A percentile compares a stretch with the other conserved stretches of the same genome.
phyloP scores from a whole-genome alignment of 208 protist species.

The Plasmodiophora brassicae region DNA sequence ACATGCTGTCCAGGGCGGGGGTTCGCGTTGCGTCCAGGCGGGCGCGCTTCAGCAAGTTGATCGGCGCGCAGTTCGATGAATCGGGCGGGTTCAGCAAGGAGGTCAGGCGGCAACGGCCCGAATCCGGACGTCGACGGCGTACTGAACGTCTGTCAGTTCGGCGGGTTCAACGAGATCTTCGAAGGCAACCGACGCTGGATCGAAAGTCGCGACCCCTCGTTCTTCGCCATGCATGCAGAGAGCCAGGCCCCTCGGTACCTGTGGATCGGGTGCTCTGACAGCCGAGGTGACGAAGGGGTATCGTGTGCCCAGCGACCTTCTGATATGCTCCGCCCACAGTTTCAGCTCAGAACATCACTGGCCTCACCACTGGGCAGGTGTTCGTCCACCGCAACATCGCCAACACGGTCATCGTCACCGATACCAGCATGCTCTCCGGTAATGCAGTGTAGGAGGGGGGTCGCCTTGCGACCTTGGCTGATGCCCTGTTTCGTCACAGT shows the following conservation, averaged over 20 bases:
- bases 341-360: neutral
- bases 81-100: too few relatives aligned
- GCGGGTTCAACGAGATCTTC: conserved; percentile 1
- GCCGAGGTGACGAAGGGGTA: neutral
- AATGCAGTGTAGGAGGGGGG: too few relatives aligned
- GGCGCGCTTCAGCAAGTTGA: too few relatives aligned
- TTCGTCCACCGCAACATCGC: conserved; percentile 27
- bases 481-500: too few relatives aligned
- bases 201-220: neutral
- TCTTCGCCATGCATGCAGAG: neutral
- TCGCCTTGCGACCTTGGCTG: too few relatives aligned
- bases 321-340: neutral
- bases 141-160: too few relatives aligned
- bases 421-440: neutral
- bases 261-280: conserved; percentile 26
- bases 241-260: neutral
- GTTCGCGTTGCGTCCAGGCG: too few relatives aligned
- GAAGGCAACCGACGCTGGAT: neutral
- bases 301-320: neutral
- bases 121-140: too few relatives aligned
- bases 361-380: neutral
- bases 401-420: conserved; percentile 19
- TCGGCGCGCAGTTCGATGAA: too few relatives aligned
- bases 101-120: too few relatives aligned
- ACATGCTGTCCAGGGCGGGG: too few relatives aligned